Conservation (phyloP, 345 rosid genomes). For the Mallotus nudiflorus region DNA sequence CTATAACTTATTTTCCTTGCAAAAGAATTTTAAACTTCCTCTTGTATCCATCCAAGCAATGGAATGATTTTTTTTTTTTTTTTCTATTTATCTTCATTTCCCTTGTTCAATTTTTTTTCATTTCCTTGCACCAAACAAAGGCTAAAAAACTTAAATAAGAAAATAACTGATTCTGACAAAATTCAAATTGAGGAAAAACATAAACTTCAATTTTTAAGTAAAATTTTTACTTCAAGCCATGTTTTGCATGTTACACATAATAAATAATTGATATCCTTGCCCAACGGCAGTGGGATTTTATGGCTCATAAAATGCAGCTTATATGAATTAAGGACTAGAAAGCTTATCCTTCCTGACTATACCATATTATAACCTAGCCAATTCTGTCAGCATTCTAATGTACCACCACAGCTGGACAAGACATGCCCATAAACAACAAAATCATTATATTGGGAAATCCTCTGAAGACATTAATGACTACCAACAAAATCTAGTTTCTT, state of each 20-base stretch:
- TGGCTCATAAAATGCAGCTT: neutral
- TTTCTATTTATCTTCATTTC: too few species aligned
- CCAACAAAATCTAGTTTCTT: neutral
- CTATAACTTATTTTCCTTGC: too few species aligned
- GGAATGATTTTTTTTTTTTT: too few species aligned
- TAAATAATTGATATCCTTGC: neutral
- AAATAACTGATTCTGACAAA: neutral
- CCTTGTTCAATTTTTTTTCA: too few species aligned
- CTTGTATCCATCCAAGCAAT: too few species aligned
- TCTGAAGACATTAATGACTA: too few species aligned
- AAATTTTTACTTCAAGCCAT: conserved; percentile 3
- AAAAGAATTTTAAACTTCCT: too few species aligned
- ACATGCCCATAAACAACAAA: neutral
- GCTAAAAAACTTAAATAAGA: neutral
- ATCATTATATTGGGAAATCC: neutral
- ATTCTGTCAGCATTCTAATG: neutral
- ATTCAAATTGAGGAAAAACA: neutral
- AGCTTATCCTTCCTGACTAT: neutral
- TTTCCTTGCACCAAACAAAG: too few species aligned
- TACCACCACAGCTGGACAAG: neutral
- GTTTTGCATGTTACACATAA: neutral
- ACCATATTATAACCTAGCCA: neutral
- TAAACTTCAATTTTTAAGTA: neutral
- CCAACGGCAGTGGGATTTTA: neutral
- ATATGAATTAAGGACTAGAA: neutral